Percentiles rank a stretch among this genome's conserved stretches.
phyloP scores from a whole-genome alignment of 495 filamentous ascomycete genomes.

The Aspergillus egyptiacus region DNA sequence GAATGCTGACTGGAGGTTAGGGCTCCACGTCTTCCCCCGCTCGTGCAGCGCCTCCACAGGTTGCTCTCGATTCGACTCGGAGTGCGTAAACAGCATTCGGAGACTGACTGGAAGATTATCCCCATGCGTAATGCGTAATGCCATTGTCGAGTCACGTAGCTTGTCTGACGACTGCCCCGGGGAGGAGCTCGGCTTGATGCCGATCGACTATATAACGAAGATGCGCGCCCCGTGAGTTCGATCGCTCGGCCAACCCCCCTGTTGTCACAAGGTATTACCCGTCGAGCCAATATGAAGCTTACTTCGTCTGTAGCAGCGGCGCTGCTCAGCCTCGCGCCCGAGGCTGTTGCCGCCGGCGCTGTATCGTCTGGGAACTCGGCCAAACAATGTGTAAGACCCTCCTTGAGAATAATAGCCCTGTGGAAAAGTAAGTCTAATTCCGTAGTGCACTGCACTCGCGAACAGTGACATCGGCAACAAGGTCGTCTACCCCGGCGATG shows the following conservation, averaged over 20 bases:
- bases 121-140: no score
- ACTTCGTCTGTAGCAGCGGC: constrained; percentile 1
- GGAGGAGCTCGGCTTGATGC: neutral
- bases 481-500: constrained; percentile 6
- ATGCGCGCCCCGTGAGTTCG: neutral
- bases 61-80: no score
- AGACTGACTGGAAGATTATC: no score
- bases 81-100: no score
- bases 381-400: neutral
- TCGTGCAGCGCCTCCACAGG: no score
- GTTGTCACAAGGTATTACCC: no score
- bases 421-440: neutral
- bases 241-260: neutral
- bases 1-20: no score
- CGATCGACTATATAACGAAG: neutral
- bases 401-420: no score
- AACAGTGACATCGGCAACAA: constrained; percentile 3
- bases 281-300: constrained; percentile 10
- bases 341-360: neutral
- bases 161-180: neutral
- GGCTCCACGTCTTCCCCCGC: no score
- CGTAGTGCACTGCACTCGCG: constrained; percentile 7
- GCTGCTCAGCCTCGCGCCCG: constrained; percentile 7
- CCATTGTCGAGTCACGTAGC: no score
- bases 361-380: neutral